Evolutionary conservation across 1,284 basidiomycete species (phyloP), one percentile per base, ranked within the genome.

Genomic region (Bothia castanella): DNA sequence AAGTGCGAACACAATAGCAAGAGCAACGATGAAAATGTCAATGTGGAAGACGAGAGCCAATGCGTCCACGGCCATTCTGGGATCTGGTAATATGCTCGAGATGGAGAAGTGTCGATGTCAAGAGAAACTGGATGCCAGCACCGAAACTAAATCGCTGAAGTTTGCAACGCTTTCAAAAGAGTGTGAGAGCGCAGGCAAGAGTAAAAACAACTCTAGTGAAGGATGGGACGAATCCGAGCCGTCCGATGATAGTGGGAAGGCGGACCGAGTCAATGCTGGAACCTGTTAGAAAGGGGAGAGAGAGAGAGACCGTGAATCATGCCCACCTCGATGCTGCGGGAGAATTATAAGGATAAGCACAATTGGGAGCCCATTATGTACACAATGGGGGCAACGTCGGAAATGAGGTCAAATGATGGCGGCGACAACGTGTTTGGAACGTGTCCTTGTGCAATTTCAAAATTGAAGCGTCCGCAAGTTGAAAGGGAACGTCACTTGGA

Each of bases 11-110:
- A 72, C 51, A 1, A 65, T 69, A 30, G 72, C 56, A 42, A 76
- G 53, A 25, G 67, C 69, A 40, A 75, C 54, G 45, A 82, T 60
- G 52, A 81, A 64, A 42, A 82, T 67, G 60, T 76, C 61, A 31
- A 77, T 60, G 55, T 76, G 72, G 48, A 70, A 67, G 45, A 76
- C 69, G 45, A 80, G 60, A 4, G 11, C 17, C 21, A 42, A n/a
- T 13, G 43, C 13, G 46, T 62, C 16, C 1, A 61, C 38, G 19
- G 44, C 11, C 60, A 61, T 61, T 37, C 36, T 49, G 19, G 12
- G 17, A 13, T 36, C 34, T 30, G 41, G 38, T 29, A 17, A 19
- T 30, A 40, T 8, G 48, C 16, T 39, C 14, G 27, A 44, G n/a
- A 27, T 16, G 10, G 5, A 9, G 11, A 21, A 14, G 42, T 36